Percentiles rank a stretch among this genome's conserved stretches.
Evolutionary conservation across 148 eudicot species (phyloP).

Genomic region (Camellia sinensis): DNA sequence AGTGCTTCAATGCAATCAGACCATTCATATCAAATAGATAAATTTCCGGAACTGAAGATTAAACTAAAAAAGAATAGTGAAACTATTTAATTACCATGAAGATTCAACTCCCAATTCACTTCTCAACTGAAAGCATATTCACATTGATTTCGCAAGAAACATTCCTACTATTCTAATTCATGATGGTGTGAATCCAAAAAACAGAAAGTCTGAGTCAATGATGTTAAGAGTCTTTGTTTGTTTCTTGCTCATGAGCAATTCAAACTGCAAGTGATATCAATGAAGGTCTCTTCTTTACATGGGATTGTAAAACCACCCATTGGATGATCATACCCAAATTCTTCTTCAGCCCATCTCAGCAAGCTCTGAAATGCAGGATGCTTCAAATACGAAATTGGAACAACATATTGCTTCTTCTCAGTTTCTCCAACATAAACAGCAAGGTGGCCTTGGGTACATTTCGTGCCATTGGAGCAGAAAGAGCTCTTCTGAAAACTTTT

Average conservation of each 20-base stretch:
- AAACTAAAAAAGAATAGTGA: neutral
- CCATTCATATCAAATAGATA: too few relatives aligned
- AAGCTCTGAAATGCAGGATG: constrained; percentile 20
- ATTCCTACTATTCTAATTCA: too few relatives aligned
- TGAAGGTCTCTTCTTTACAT: constrained; percentile 17
- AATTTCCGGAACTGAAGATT: neutral
- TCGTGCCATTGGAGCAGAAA: neutral
- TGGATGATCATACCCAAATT: constrained; percentile 45
- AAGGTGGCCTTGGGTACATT: constrained; percentile 55
- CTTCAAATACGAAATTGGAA: constrained; percentile 27
- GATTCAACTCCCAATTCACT: too few relatives aligned
- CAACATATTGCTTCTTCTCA: constrained; percentile 19
- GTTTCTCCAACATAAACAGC: constrained; percentile 50
- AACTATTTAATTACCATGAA: too few relatives aligned
- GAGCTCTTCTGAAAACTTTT: neutral
- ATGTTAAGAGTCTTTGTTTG: too few relatives aligned
- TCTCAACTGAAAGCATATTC: too few relatives aligned
- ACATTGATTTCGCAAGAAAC: too few relatives aligned
- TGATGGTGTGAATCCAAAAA: too few relatives aligned
- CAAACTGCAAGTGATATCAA: neutral
- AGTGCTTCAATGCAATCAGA: too few relatives aligned
- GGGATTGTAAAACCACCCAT: constrained; percentile 45
- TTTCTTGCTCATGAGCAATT: neutral
- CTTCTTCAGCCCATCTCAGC: constrained; percentile 37
- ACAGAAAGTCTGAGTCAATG: too few relatives aligned